These are phyloP conservation scores for Aureobasidium lini DNA, from an alignment of 2,329 filamentous ascomycete genomes.

Conservation along the genomic window DNA sequence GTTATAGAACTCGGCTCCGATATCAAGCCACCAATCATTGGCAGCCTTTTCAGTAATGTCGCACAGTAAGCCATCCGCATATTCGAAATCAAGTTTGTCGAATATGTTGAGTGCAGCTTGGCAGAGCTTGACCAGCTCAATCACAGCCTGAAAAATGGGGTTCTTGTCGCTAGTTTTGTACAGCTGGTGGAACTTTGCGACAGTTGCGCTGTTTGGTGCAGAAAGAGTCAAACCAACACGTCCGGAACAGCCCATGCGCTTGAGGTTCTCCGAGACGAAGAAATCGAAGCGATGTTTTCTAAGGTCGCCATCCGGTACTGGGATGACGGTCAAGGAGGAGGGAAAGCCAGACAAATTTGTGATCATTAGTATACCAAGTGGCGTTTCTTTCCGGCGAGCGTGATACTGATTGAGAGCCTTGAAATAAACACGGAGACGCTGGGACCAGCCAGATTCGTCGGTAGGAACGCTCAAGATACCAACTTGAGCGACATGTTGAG, in stretches of 20 bases:
- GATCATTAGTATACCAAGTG: slow-evolving; percentile 79
- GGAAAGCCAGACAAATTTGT: slow-evolving; percentile 91
- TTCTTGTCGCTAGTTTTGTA: slow-evolving; percentile 83
- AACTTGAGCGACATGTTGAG: slow-evolving; percentile 67
- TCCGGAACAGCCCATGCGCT: slow-evolving; percentile 85
- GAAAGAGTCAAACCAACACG: slow-evolving; percentile 76
- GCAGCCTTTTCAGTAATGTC: slow-evolving; percentile 87
- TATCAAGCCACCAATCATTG: slow-evolving; percentile 92
- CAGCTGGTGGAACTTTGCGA: slow-evolving; percentile 84
- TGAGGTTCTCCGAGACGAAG: slow-evolving; percentile 89
- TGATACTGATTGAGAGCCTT: slow-evolving; percentile 78
- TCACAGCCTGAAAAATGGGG: slow-evolving; percentile 66
- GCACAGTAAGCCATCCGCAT: slow-evolving; percentile 85
- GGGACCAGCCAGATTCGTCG: slow-evolving; percentile 73
- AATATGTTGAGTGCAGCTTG: slow-evolving; percentile 85
- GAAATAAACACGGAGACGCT: slow-evolving; percentile 73
- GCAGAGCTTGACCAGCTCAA: slow-evolving; percentile 84
- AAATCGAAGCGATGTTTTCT: slow-evolving; percentile 73
- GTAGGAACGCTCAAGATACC: slow-evolving; percentile 74
- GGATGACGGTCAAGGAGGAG: slow-evolving; percentile 84
- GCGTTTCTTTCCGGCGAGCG: slow-evolving; percentile 73
- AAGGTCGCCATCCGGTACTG: slow-evolving; percentile 79
- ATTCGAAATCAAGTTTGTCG: slow-evolving; percentile 76
- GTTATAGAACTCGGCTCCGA: slow-evolving; percentile 86
- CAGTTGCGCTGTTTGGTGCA: slow-evolving; percentile 69